These are phyloP conservation scores for Aureobasidium sp. DNA, from an alignment of 2,329 filamentous ascomycete species.

Conservation along the genomic window DNA sequence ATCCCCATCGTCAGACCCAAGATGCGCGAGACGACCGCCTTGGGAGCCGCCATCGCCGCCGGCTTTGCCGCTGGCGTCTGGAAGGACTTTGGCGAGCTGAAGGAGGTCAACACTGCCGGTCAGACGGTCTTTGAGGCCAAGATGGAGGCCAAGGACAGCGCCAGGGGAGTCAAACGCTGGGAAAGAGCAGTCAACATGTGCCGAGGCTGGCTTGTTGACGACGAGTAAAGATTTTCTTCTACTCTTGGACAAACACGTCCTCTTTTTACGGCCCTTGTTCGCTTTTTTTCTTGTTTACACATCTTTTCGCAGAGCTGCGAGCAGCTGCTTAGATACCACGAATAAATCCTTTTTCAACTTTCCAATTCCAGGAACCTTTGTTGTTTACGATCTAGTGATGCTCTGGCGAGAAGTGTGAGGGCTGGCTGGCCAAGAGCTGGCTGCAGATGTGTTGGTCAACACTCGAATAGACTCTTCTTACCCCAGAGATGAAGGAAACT, in stretches of 20 bases:
- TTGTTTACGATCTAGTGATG: neutral
- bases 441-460: neutral
- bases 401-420: neutral
- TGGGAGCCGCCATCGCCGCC: conserved; percentile 83
- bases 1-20: conserved; percentile 77
- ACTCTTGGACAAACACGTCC: neutral
- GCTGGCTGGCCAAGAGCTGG: neutral
- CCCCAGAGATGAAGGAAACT: too few relatives aligned
- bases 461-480: too few relatives aligned
- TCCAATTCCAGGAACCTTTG: neutral
- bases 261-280: neutral
- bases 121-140: conserved; percentile 64
- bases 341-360: neutral
- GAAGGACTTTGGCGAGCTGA: conserved; percentile 66
- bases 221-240: conserved; percentile 16
- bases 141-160: conserved; percentile 52
- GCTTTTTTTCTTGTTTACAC: neutral
- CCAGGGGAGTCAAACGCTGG: conserved; percentile 63
- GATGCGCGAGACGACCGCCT: conserved; percentile 85
- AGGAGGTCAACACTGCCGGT: conserved; percentile 63
- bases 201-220: conserved; percentile 58
- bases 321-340: conserved; percentile 3
- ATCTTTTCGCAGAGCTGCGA: neutral
- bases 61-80: conserved; percentile 78
- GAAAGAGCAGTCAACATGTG: conserved; percentile 73